A percentile compares a stretch with the other conserved stretches of the same genome.
Conservation (phyloP, 1,284 basidiomycete species). For the Rhodotorula sp. region DNA sequence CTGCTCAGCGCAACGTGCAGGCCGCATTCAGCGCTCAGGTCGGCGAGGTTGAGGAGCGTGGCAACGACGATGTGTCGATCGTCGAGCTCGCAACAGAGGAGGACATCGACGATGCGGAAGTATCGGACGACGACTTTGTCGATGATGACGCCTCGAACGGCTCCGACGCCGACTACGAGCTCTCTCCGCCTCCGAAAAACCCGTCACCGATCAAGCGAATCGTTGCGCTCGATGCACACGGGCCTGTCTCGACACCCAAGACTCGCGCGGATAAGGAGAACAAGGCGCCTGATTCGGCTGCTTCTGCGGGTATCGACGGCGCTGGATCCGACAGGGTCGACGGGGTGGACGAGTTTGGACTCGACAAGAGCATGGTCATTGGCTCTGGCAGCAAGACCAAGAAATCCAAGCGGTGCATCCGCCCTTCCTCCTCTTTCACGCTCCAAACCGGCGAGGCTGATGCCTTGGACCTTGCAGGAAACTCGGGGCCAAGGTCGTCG, state of each 20-base stretch:
- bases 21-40: not conserved
- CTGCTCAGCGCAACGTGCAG: not conserved
- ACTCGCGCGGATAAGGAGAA: constrained; percentile 12
- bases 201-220: not conserved
- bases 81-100: not conserved
- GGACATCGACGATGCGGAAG: not conserved
- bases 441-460: too few species aligned
- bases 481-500: constrained; percentile 22
- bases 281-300: not conserved
- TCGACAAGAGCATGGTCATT: constrained; percentile 32
- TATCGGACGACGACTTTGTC: not conserved
- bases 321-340: not conserved
- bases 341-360: constrained; percentile 16
- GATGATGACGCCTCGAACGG: not conserved
- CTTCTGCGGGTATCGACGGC: not conserved
- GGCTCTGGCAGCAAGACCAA: constrained; percentile 11
- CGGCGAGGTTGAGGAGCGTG: not conserved
- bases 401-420: constrained; percentile 29
- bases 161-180: not conserved
- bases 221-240: not conserved
- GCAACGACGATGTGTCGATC: not conserved
- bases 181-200: not conserved
- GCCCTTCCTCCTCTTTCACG: not conserved
- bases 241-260: not conserved
- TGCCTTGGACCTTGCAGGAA: not conserved